These are phyloP conservation scores for Eucalyptus decipiens DNA, from an alignment of 345 rosid species.

Conservation along the genomic window DNA sequence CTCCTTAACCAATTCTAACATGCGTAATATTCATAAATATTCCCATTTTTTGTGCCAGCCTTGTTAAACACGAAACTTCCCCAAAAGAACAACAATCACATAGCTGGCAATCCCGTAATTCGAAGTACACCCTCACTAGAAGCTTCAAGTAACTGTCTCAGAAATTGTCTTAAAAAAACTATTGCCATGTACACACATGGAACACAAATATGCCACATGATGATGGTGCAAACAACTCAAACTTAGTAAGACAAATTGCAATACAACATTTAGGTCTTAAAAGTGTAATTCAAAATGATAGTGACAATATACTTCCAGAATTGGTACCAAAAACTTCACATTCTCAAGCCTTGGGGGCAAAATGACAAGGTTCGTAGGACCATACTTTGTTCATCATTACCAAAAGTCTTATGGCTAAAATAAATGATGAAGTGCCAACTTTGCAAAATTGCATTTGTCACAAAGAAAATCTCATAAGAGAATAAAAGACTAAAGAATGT, in stretches of 20 bases:
- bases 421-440: background rate
- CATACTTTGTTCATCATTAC: background rate
- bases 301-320: background rate
- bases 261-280: background rate
- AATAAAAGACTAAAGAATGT: background rate
- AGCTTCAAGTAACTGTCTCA: background rate
- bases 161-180: background rate
- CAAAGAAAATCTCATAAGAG: background rate
- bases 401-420: background rate
- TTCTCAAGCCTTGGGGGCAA: background rate
- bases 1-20: background rate
- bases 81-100: background rate
- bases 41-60: background rate
- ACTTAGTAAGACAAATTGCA: background rate
- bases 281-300: background rate
- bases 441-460: background rate
- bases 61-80: background rate
- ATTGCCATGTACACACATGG: background rate
- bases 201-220: background rate
- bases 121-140: background rate
- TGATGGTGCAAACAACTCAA: background rate
- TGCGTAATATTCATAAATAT: background rate
- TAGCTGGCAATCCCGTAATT: background rate
- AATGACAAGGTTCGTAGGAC: background rate
- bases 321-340: background rate